Evolutionary conservation across 768 basidiomycete species (phyloP).

Genomic region (Tylopilus subfusipes): DNA sequence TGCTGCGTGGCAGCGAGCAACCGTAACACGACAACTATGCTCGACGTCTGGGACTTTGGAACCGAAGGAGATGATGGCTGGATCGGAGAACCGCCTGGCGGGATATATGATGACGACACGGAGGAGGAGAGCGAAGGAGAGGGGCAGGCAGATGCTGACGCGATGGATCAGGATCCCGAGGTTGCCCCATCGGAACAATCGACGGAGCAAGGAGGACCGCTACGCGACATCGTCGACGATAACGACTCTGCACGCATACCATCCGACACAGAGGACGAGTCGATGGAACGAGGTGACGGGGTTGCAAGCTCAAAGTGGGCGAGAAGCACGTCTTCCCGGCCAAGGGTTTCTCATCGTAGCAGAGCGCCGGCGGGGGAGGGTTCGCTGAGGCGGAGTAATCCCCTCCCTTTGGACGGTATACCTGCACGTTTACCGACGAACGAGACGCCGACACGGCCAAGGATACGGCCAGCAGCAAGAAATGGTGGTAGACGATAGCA

Average conservation of each 20-base stretch:
- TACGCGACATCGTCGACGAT: slow-evolving; percentile 28
- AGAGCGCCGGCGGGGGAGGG: slow-evolving; percentile 20
- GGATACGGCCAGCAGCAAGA: slow-evolving; percentile 42
- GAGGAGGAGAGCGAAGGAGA: slow-evolving; percentile 43
- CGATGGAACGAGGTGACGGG: slow-evolving; percentile 30
- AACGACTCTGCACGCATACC: slow-evolving; percentile 24
- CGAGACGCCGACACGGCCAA: slow-evolving; percentile 63
- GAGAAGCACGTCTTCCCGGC: slow-evolving; percentile 21
- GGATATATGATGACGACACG: slow-evolving; percentile 68
- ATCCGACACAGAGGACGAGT: slow-evolving; percentile 32
- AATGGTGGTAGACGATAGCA: slow-evolving; percentile 44
- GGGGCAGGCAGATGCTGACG: slow-evolving; percentile 60
- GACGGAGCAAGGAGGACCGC: slow-evolving; percentile 22
- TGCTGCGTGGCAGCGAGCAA: slow-evolving; percentile 96
- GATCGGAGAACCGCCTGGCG: slow-evolving; percentile 74
- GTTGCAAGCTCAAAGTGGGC: slow-evolving; percentile 30
- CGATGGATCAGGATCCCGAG: slow-evolving; percentile 66
- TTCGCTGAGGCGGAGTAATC: slow-evolving; percentile 25
- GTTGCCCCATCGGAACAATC: slow-evolving; percentile 33
- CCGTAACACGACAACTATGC: slow-evolving; percentile 66
- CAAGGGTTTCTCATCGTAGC: slow-evolving; percentile 14
- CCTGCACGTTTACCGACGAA: slow-evolving; percentile 39
- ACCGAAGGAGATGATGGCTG: slow-evolving; percentile 71
- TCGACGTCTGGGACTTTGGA: slow-evolving; percentile 92
- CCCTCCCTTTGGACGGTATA: slow-evolving; percentile 28